Evolutionary conservation across 306 rosid genomes (phyloP).

Genomic region (Cucurbita ficifolia): DNA sequence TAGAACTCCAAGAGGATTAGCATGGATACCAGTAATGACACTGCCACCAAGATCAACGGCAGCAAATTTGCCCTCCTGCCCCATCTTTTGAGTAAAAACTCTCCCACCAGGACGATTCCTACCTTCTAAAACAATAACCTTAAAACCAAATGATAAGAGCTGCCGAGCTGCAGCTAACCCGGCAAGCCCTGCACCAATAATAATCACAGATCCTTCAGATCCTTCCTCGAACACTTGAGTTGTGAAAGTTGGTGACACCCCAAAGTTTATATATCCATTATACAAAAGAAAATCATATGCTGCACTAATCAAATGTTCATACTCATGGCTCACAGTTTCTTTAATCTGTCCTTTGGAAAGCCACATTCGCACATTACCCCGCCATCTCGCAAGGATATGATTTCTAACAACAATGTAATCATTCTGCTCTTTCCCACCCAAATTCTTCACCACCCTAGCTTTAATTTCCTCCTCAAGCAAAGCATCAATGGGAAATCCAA

Average conservation of each 20-base stretch:
- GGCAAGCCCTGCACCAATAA: constrained; percentile 88
- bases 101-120: constrained; percentile 87
- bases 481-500: constrained; percentile 77
- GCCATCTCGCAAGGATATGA: constrained; percentile 83
- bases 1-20: constrained; percentile 87
- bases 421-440: constrained; percentile 90
- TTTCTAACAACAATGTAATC: constrained; percentile 85
- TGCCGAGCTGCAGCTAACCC: constrained; percentile 93
- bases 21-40: constrained; percentile 87
- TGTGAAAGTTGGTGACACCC: constrained; percentile 54
- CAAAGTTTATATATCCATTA: constrained; percentile 81
- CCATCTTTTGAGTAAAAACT: constrained; percentile 84
- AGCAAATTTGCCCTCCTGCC: constrained; percentile 42
- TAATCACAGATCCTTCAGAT: constrained; percentile 50
- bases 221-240: constrained; percentile 47
- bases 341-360: constrained; percentile 52
- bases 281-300: constrained; percentile 64
- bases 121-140: constrained; percentile 73
- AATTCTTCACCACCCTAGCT: constrained; percentile 59
- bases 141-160: constrained; percentile 70
- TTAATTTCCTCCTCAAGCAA: constrained; percentile 63
- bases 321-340: constrained; percentile 71
- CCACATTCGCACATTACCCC: constrained; percentile 67
- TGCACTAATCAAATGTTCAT: constrained; percentile 55
- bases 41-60: constrained; percentile 83